Evolutionary conservation across 768 basidiomycete species (phyloP), one percentile per base, ranked within the genome.

Genomic region (Mycena latifolia): DNA sequence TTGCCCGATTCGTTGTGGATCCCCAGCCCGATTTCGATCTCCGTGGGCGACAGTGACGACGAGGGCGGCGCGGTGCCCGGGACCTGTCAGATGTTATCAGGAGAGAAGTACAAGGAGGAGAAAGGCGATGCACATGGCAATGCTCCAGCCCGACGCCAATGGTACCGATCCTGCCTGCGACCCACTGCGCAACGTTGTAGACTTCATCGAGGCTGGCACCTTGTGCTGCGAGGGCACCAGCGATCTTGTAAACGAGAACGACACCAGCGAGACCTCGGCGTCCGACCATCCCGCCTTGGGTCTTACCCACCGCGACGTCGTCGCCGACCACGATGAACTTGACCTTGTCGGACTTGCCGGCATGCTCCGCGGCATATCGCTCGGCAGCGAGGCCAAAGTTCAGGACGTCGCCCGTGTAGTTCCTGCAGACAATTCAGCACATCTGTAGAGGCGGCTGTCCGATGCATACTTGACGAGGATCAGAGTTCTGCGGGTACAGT

Each of bases 311-410:
- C 3, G 94, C 90, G 37, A 96, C 94, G 73, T 97, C 95, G 74
- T 97, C 95, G 8, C 91, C 94, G 7, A 97, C 93, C 46, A 95
- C 85, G 31, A 96, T 82, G 59, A 96, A 92, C 71, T 85, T 89
- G 74, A 94, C 85, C 28, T 80, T 79, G 55, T 91, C 85, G 1
- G 91, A 85, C 71, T 89, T 88, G 25, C 88, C 84, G 0, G 93
- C 89, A 60, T 91, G 85, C 52, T 82, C 77, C 6, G 93, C 89
- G 4, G 92, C 89, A 65, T 91, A 90, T 70, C 93, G 91, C 72
- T 97, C 94, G 70, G 89, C 91, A 4, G 95, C 95, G 12, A 97
- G 85, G 25, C 95, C 95, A 72, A 97, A 97, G 73, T 96, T 94
- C 51, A 97, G 88, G 39, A 95, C 86, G 71, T 97, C 95, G 20